phyloP scores from a whole-genome alignment of 2,329 filamentous ascomycete species.

The Diaporthe destruens region DNA sequence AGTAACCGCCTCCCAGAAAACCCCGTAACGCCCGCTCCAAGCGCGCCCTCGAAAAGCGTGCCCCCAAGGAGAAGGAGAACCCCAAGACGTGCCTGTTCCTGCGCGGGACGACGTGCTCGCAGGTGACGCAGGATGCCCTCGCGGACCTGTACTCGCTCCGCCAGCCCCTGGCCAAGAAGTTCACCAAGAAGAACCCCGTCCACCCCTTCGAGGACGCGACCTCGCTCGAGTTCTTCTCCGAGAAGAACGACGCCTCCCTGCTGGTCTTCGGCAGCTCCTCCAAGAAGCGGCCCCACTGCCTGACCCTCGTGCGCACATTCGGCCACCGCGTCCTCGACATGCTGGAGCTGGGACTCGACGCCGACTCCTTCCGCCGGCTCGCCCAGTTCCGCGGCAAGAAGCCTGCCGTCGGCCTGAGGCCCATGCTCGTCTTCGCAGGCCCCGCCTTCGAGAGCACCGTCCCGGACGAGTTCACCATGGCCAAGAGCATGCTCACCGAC shows the following conservation, averaged over 20 bases:
- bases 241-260: constrained; percentile 93
- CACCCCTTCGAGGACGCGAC: constrained; percentile 93
- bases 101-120: constrained; percentile 86
- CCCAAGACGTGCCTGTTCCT: constrained; percentile 92
- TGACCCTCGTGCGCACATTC: constrained; percentile 88
- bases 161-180: constrained; percentile 86
- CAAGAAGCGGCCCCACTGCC: constrained; percentile 94
- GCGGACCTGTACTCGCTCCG: constrained; percentile 88
- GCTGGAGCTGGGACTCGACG: constrained; percentile 88
- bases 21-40: constrained; percentile 86
- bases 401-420: constrained; percentile 84
- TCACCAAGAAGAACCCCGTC: constrained; percentile 96
- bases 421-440: constrained; percentile 91
- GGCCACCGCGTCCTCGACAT: constrained; percentile 92
- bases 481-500: constrained; percentile 89
- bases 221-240: constrained; percentile 92
- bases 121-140: constrained; percentile 84
- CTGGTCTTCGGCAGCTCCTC: constrained; percentile 86
- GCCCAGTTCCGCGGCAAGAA: constrained; percentile 82
- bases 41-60: constrained; percentile 92
- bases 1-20: constrained; percentile 57
- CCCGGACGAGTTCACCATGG: constrained; percentile 82
- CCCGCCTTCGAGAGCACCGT: constrained; percentile 88
- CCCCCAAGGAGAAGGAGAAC: constrained; percentile 89
- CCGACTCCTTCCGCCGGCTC: constrained; percentile 76